These are phyloP conservation scores for Penicillium egyptiacum DNA, from an alignment of 495 filamentous ascomycete species.

Conservation along the genomic window DNA sequence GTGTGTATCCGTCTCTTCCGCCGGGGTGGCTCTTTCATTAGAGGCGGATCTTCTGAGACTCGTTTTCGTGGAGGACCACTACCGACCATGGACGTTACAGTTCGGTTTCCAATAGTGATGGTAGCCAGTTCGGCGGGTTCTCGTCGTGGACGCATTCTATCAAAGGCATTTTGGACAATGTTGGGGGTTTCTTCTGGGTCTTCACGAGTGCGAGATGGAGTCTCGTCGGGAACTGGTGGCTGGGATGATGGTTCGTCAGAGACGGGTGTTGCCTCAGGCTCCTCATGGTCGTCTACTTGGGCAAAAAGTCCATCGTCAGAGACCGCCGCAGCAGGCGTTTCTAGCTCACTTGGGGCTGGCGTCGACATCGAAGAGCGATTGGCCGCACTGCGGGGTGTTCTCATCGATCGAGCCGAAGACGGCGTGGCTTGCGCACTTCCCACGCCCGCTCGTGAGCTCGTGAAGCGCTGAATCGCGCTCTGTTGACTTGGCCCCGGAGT, in stretches of 20 bases:
- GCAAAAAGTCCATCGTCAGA: background rate
- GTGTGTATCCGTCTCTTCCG: conserved; percentile 43
- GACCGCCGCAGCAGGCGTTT: conserved; percentile 5
- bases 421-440: conserved; percentile 19
- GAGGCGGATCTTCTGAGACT: conserved; percentile 21
- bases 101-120: conserved; percentile 82
- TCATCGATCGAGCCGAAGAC: conserved; percentile 15
- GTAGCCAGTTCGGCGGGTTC: conserved; percentile 72
- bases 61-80: conserved; percentile 46
- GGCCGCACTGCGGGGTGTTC: conserved; percentile 3
- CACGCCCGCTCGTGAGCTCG: conserved; percentile 19
- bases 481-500: conserved; percentile 26
- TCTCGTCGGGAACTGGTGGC: conserved; percentile 15
- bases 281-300: conserved; percentile 9
- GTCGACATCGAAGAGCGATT: background rate
- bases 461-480: conserved; percentile 31
- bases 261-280: conserved; percentile 3
- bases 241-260: conserved; percentile 13
- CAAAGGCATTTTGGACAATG: conserved; percentile 61
- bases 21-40: conserved; percentile 15
- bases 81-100: conserved; percentile 63
- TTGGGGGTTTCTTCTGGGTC: conserved; percentile 40
- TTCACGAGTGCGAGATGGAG: conserved; percentile 13
- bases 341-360: conserved; percentile 5
- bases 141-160: conserved; percentile 66